A percentile compares a stretch with the other conserved stretches of the same genome.
Evolutionary conservation across 2,329 filamentous ascomycete species (phyloP).

Genomic region (Epichloe bromicola): DNA sequence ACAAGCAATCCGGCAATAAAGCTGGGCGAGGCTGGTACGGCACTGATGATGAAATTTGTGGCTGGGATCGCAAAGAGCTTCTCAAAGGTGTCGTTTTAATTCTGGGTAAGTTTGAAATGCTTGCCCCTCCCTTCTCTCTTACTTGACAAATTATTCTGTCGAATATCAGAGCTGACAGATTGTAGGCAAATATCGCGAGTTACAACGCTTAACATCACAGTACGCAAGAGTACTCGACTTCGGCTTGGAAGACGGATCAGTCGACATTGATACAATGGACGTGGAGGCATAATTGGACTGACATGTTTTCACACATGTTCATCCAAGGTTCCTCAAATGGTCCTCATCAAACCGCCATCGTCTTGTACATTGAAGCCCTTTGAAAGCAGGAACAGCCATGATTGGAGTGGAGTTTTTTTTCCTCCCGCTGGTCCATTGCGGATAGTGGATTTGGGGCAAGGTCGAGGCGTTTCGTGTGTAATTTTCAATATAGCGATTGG

Average conservation of each 20-base stretch:
- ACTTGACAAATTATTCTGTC: slow-evolving; percentile 12
- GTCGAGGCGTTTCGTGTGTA: not conserved
- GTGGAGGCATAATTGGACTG: slow-evolving; percentile 19
- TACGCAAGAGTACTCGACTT: slow-evolving; percentile 75
- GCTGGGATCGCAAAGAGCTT: slow-evolving; percentile 79
- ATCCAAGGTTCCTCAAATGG: not conserved
- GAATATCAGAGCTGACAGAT: not conserved
- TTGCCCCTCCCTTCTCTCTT: not conserved
- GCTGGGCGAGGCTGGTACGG: slow-evolving; percentile 49
- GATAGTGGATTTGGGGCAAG: not conserved
- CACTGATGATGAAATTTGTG: slow-evolving; percentile 62
- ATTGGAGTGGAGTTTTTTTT: not conserved
- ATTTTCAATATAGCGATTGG: not conserved
- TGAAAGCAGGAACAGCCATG: not conserved
- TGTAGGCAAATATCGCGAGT: slow-evolving; percentile 82
- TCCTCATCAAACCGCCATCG: not conserved
- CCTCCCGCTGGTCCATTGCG: not conserved
- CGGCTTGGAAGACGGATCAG: slow-evolving; percentile 31
- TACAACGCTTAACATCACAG: slow-evolving; percentile 88
- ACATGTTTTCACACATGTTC: not conserved
- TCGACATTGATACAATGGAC: slow-evolving; percentile 31
- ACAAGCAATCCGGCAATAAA: slow-evolving; percentile 34
- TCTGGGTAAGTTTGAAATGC: slow-evolving; percentile 51
- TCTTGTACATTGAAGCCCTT: not conserved
- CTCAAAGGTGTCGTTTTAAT: slow-evolving; percentile 86